Base-by-base conservation (phyloP, 306 rosid genomes). In the Fragaria vesca region DNA sequence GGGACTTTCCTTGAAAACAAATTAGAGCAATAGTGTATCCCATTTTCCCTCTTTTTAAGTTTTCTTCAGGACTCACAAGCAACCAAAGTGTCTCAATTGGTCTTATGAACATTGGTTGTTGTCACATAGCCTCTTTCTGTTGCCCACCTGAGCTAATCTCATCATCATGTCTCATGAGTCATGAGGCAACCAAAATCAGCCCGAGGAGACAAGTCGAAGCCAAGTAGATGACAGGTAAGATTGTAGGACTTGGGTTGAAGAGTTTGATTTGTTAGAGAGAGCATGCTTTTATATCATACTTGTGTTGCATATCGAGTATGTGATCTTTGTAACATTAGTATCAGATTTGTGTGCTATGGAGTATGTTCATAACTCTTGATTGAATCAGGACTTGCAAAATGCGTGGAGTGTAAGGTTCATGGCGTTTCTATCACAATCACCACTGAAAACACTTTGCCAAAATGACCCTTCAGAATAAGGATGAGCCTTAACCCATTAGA, bases 381-480 rank as follows among this genome's bases (percentile, higher is more conserved):
- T 38, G 66, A 70, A 69, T 92, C 86, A 95, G 63, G 91, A 89
- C 82, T 88, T 88, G 82, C 84, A 80, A 85, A 95, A 92, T 55
- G 97, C 88, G 11, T 5, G 80, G 51, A 91, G 92, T 1, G 97
- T 36, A 5, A 36, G 6, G 6, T 5, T 40, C 43, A 40, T 6
- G 42, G 40, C 6, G 40, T 36, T 36, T 36, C 40, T 36, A 36
- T 36, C 40, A 36, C 40, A 36, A 36, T 36, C 6, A 38, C 34
- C 34, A 2, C 34, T 32, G 34, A 32, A 32, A 32, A 32, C 34
- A 32, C 34, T 32, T 32, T 3, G 34, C 34, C 34, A 32, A 32
- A 32, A 32, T 3, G 34, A 32, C 34, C 34, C 34, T 32, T 32
- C 34, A 32, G 34, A 32, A 32, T 32, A 32, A 32, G 34, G 34